Conservation (phyloP, 805 yeast genomes). For the Metschnikowia henanensis region DNA sequence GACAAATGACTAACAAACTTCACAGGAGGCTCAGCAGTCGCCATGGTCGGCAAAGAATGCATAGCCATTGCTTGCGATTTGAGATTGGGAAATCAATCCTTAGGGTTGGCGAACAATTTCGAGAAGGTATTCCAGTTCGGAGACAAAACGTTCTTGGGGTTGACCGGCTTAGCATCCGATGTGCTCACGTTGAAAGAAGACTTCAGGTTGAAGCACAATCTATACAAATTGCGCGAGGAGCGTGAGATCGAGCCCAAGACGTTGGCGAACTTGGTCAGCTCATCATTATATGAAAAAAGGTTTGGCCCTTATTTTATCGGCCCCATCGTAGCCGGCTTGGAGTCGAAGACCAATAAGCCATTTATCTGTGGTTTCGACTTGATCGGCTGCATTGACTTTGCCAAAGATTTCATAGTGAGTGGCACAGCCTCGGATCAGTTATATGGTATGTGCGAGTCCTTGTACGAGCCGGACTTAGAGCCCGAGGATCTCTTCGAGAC, state of each 20-base stretch:
- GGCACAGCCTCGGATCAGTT: conserved; percentile 98
- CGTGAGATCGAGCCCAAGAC: conserved; percentile 90
- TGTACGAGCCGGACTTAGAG: conserved; percentile 90
- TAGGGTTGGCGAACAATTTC: conserved; percentile 89
- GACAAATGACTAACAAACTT: conserved; percentile 12
- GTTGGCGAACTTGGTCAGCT: conserved; percentile 88
- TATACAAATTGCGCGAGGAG: conserved; percentile 90
- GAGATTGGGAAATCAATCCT: conserved; percentile 89
- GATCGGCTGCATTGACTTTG: conserved; percentile 95
- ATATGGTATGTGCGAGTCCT: conserved; percentile 97
- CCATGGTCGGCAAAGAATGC: conserved; percentile 98
- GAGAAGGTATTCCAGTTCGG: conserved; percentile 90
- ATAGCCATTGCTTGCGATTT: conserved; percentile 97
- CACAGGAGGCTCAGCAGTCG: conserved; percentile 94
- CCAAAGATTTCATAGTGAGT: conserved; percentile 90
- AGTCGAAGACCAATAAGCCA: conserved; percentile 79
- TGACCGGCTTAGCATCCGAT: conserved; percentile 95
- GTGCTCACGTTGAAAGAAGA: conserved; percentile 81
- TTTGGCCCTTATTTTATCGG: conserved; percentile 97
- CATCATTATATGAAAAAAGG: conserved; percentile 86
- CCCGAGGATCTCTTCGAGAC: conserved; percentile 97
- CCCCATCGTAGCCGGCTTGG: conserved; percentile 94
- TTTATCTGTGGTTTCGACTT: conserved; percentile 94
- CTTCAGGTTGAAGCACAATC: conserved; percentile 80
- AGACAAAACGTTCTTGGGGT: conserved; percentile 77